Evolutionary conservation across 805 yeast genomes (phyloP).

Genomic region (Spathaspora arborariae): DNA sequence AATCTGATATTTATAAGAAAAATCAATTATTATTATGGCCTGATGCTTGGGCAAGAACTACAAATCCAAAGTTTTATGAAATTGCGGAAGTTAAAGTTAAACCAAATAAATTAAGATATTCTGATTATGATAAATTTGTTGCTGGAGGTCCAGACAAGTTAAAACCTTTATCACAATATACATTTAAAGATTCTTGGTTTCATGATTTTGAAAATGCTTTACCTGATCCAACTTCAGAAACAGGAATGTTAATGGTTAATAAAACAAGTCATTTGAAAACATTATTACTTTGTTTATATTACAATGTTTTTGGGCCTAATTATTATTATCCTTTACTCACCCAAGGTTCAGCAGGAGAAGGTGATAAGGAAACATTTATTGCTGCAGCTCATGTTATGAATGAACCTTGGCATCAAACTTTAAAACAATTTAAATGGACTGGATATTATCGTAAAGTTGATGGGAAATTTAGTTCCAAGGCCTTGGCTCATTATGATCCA

Average conservation of each 20-base stretch:
- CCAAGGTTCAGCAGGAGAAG: conserved; percentile 75
- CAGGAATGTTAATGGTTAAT: conserved; percentile 65
- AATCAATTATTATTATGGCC: conserved; percentile 59
- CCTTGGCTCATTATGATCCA: conserved; percentile 42
- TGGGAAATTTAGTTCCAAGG: conserved; percentile 29
- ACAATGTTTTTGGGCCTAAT: conserved; percentile 61
- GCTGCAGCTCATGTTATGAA: conserved; percentile 58
- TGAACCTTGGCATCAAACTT: conserved; percentile 50
- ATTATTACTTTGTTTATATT: conserved; percentile 55
- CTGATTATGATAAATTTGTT: conserved; percentile 27
- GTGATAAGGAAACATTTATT: conserved; percentile 74
- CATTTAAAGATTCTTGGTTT: conserved; percentile 32
- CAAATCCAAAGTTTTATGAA: conserved; percentile 51
- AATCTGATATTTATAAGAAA: conserved; percentile 42
- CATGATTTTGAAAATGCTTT: conserved; percentile 64
- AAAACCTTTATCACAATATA: conserved; percentile 21
- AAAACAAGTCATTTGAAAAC: conserved; percentile 58
- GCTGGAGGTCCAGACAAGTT: conserved; percentile 30
- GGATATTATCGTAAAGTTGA: conserved; percentile 27
- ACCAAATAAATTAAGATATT: conserved; percentile 32
- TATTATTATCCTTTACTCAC: conserved; percentile 66
- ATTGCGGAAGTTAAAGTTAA: conserved; percentile 41
- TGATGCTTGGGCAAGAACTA: conserved; percentile 67
- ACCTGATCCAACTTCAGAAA: conserved; percentile 66
- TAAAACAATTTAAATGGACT: conserved; percentile 40